Evolutionary conservation across 306 rosid genomes (phyloP).

Genomic region (Datisca glomerata): DNA sequence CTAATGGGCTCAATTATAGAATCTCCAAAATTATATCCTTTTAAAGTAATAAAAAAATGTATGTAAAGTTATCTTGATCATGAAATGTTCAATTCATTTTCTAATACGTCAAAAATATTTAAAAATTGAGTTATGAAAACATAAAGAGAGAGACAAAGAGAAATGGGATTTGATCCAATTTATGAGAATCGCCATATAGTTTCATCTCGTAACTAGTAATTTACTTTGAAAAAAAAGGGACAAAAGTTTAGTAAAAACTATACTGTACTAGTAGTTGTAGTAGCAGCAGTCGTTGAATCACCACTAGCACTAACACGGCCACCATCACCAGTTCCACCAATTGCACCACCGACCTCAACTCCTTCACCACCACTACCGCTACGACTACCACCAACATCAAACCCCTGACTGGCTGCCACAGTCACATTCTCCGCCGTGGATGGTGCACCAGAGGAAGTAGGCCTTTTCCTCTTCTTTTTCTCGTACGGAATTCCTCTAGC

Average conservation of each 20-base stretch:
- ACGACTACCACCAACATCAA: slow-evolving; percentile 4
- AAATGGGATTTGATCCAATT: slow-evolving; percentile 11
- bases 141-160: no score
- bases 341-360: not conserved
- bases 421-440: slow-evolving; percentile 15
- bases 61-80: no score
- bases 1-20: no score
- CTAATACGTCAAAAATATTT: no score
- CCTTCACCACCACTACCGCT: not conserved
- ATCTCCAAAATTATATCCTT: no score
- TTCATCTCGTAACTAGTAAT: slow-evolving; percentile 45
- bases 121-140: no score
- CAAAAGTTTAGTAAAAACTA: slow-evolving; percentile 31
- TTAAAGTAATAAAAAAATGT: no score
- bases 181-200: slow-evolving; percentile 28
- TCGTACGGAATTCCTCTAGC: no score
- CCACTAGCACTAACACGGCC: not conserved
- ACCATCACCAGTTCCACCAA: not conserved
- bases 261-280: slow-evolving; percentile 32
- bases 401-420: slow-evolving; percentile 7
- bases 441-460: slow-evolving; percentile 9
- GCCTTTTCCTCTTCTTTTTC: slow-evolving; percentile 75
- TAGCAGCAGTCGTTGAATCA: slow-evolving; percentile 14
- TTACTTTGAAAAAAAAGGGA: slow-evolving; percentile 10
- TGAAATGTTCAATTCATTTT: no score